Evolutionary conservation across 257 asterid genomes (phyloP).

Genomic region (Solanum paucissectum): DNA sequence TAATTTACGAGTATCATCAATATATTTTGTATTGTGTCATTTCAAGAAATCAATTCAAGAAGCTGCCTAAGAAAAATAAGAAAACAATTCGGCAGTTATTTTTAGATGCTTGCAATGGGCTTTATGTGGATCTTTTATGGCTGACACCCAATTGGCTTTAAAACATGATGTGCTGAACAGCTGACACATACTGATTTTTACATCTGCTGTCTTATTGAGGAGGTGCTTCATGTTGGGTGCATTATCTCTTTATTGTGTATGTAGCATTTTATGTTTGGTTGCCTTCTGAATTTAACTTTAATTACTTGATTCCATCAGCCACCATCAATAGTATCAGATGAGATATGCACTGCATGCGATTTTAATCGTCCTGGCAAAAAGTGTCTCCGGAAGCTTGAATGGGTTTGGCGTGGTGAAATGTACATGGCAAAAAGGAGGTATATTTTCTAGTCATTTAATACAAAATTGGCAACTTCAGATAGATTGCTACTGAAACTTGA

Average conservation of each 20-base stretch:
- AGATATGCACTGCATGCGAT: slow-evolving; percentile 96
- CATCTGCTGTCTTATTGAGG: background rate
- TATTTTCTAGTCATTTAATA: slow-evolving; percentile 11
- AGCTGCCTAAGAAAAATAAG: background rate
- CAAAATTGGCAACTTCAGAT: background rate
- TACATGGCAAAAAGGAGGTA: slow-evolving; percentile 96
- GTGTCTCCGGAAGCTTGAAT: slow-evolving; percentile 94
- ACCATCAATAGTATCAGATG: slow-evolving; percentile 91
- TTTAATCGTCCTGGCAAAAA: slow-evolving; percentile 96
- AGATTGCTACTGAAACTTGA: slow-evolving; percentile 6
- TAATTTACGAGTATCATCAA: background rate
- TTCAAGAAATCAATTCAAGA: background rate
- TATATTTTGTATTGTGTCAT: background rate
- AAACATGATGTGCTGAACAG: background rate
- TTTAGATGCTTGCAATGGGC: background rate
- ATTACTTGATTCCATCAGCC: slow-evolving; percentile 51
- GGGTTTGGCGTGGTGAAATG: slow-evolving; percentile 99
- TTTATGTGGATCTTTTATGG: background rate
- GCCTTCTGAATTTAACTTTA: slow-evolving; percentile 11
- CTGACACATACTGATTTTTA: background rate
- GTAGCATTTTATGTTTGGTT: slow-evolving; percentile 2
- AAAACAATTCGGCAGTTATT: background rate
- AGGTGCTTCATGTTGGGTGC: background rate
- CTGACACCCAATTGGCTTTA: background rate
- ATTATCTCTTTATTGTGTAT: background rate